Evolutionary conservation across 352 stramenopile genomes (phyloP).

Genomic region (Poterioochromonas sp.): DNA sequence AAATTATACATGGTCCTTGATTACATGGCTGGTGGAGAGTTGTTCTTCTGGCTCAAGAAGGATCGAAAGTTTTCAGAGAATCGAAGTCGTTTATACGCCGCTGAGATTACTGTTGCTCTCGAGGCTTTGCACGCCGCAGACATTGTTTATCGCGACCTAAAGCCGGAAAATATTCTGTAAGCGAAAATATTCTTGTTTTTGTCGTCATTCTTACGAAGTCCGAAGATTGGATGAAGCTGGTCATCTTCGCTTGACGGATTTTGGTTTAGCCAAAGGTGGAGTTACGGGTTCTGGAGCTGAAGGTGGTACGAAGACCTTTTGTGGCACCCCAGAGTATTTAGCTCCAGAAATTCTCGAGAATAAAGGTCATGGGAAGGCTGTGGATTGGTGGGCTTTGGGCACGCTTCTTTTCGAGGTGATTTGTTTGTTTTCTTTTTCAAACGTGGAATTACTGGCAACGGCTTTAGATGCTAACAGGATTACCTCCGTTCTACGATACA

Average conservation of each 20-base stretch:
- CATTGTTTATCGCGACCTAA: slow-evolving; percentile 92
- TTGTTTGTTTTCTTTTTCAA: neutral
- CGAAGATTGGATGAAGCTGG: slow-evolving; percentile 70
- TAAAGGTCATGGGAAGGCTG: slow-evolving; percentile 77
- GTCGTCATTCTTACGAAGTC: neutral
- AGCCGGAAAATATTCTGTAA: slow-evolving; percentile 84
- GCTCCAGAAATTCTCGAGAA: slow-evolving; percentile 87
- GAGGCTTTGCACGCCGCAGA: slow-evolving; percentile 81
- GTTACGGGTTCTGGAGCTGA: slow-evolving; percentile 64
- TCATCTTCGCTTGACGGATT: slow-evolving; percentile 85
- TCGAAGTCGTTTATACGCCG: slow-evolving; percentile 76
- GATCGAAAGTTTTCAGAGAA: slow-evolving; percentile 80
- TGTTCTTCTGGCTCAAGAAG: slow-evolving; percentile 91
- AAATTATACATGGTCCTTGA: slow-evolving; percentile 82
- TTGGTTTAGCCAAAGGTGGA: slow-evolving; percentile 83
- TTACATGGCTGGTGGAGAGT: slow-evolving; percentile 81
- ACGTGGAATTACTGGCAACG: neutral
- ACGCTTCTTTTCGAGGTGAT: slow-evolving; percentile 86
- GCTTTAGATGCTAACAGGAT: slow-evolving; percentile 54
- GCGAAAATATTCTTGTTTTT: neutral
- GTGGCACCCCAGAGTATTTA: slow-evolving; percentile 84
- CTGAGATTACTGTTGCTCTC: slow-evolving; percentile 82
- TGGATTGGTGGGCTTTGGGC: slow-evolving; percentile 85
- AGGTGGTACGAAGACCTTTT: slow-evolving; percentile 56
- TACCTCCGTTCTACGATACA: slow-evolving; percentile 82